Evolutionary conservation across 1,284 basidiomycete genomes (phyloP), one percentile per base, ranked within the genome.

Genomic region (Mycosarcoma mackinlayi): DNA sequence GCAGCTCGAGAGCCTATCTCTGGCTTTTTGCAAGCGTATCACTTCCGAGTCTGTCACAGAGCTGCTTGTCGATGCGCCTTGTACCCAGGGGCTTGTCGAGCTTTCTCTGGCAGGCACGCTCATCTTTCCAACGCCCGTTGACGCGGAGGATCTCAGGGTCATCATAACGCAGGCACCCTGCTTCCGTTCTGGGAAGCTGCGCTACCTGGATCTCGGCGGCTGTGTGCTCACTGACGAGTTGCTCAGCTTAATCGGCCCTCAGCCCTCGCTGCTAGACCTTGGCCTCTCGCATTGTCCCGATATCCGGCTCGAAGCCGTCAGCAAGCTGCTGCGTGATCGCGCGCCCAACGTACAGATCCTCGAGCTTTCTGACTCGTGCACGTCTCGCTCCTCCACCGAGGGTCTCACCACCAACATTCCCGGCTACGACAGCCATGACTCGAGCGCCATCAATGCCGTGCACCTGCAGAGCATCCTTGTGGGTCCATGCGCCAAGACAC

Each of bases 121-220:
- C 77, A 92, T 93, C 1, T 94, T 92, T 83, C 87, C 89, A 0
- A 92, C 90, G n/a, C 88, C 92, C 0, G 85, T 98, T 27, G 87
- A 87, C 9, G 84, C 85, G 35, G 86, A 88, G 19, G 90, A 97
- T 63, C 86, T 97, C 28, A 75, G 83, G 21, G 86, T 88, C 21
- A 88, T 98, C 50, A 83, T 98, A 53, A 85, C 87, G 1, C 83
- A 84, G 16, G 93, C 93, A 0, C 93, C 93, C 0, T 93, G 91
- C 79, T 91, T 98, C 85, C 85, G 85, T 13, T 88, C 86, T 30
- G 92, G 92, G 16, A 84, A 88, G 52, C 85, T 98, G 40, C 87
- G 89, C 16, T 97, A 94, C 83, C 87, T 98, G 60, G 95, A 98
- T 83, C 83, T 98, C 18, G 94, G 93, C 10, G 92, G 91, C 59